Evolutionary conservation across 108 stramenopile genomes (phyloP).

Genomic region (Cyclotella cryptica): DNA sequence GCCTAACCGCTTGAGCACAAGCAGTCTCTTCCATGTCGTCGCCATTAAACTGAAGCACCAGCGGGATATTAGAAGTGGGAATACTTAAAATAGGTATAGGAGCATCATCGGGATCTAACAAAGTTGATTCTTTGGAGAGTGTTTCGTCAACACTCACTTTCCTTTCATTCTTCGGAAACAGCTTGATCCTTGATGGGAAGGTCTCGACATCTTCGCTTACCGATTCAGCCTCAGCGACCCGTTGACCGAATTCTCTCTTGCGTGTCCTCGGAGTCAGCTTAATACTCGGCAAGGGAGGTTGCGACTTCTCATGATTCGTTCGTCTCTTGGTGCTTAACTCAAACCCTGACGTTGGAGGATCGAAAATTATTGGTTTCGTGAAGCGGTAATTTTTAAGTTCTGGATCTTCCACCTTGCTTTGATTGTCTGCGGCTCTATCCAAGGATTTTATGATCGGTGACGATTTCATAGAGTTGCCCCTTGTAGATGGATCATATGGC

Average conservation of each 20-base stretch:
- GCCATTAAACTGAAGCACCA: neutral
- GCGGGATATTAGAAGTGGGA: neutral
- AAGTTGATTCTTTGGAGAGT: too few relatives aligned
- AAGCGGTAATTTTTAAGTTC: too few relatives aligned
- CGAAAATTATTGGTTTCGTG: too few relatives aligned
- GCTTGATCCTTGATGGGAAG: neutral
- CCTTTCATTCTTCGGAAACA: neutral
- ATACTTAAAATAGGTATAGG: neutral
- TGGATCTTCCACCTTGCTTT: too few relatives aligned
- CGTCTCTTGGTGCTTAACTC: neutral
- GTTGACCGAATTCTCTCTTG: neutral
- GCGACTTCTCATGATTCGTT: neutral
- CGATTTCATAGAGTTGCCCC: neutral
- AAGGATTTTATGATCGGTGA: neutral
- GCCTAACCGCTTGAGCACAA: neutral
- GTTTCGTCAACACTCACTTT: conserved; percentile 3
- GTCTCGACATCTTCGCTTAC: neutral
- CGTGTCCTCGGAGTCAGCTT: neutral
- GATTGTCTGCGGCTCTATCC: neutral
- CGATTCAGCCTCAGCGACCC: too few relatives aligned
- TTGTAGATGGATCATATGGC: conserved; percentile 1
- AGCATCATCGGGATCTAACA: neutral
- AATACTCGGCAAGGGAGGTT: neutral
- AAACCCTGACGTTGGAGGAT: neutral
- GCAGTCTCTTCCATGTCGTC: neutral